Evolutionary conservation across 2,329 filamentous ascomycete species (phyloP), one percentile per base, ranked within the genome.

Genomic region (Rhinocladiella mackenziei): DNA sequence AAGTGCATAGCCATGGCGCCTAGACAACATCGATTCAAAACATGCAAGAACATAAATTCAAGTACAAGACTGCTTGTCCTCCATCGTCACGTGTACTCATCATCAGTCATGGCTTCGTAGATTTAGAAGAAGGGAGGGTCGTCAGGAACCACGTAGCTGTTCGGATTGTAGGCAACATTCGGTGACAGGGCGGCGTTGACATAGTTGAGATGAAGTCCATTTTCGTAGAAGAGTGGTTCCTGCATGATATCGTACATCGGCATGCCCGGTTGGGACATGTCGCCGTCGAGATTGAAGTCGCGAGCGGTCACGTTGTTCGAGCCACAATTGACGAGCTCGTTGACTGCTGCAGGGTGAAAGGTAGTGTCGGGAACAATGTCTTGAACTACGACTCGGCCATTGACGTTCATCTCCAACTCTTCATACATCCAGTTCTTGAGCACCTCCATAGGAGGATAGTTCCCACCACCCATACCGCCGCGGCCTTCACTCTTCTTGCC

Each of bases 401-500:
- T 53, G 39, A 56, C 20, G 39, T 53, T 56, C 35, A 65, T 49
- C 54, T 77, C 75, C 43, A 76, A 71, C 36, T 74, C 68, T 62
- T 81, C 75, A 50, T 70, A 66, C 66, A 82, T 77, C 77, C 77
- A 82, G 44, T 73, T 66, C 60, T 78, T 80, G 48, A 81, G 65
- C 37, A 71, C 68, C 23, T 80, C 77, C 71, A 82, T 81, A 1
- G 75, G 66, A 3, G 78, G 78, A 50, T 74, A 66, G 50, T 79
- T 76, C n/a, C 78, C 77, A 28, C 78, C 78, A 7, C 77, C 77
- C 54, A 79, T 80, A 17, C 77, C 78, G 36, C 77, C 77, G 35
- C 78, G 69, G 55, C 76, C 74, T 62, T 80, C 75, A 50, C 75
- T 76, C 45, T 75, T 73, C 59, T 77, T 78, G 34, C 74, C 73